Percentiles rank a stretch among this genome's conserved stretches.
phyloP scores from a whole-genome alignment of 2,329 filamentous ascomycete species.

The Diaporthe helianthi region DNA sequence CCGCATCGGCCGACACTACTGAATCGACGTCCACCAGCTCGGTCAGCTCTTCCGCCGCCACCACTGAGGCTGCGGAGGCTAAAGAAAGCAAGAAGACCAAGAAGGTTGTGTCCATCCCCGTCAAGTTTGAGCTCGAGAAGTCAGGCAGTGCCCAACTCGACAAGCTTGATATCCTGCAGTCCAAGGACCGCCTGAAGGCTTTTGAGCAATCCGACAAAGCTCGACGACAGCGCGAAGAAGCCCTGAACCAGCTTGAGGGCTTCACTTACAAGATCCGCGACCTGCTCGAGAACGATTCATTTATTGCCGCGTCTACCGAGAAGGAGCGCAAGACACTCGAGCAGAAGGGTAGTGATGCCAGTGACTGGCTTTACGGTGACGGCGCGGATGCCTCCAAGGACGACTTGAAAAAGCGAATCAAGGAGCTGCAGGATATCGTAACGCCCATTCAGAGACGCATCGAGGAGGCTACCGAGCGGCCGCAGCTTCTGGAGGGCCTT shows the following conservation, averaged over 20 bases:
- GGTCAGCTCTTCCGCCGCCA: constrained; percentile 50
- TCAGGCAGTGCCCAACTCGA: constrained; percentile 57
- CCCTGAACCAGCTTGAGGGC: constrained; percentile 89
- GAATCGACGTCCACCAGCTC: constrained; percentile 42
- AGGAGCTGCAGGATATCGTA: constrained; percentile 78
- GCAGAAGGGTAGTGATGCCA: constrained; percentile 70
- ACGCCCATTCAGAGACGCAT: constrained; percentile 78
- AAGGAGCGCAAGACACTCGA: constrained; percentile 72
- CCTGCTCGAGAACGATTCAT: constrained; percentile 78
- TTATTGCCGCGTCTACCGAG: constrained; percentile 74
- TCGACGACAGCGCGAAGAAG: constrained; percentile 80
- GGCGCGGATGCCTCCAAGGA: constrained; percentile 78
- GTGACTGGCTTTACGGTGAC: constrained; percentile 92
- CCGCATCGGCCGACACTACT: constrained; percentile 43
- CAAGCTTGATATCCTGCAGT: constrained; percentile 55
- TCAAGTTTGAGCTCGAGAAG: constrained; percentile 58
- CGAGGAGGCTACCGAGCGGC: constrained; percentile 74
- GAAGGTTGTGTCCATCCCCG: constrained; percentile 62
- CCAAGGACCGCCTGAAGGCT: constrained; percentile 76
- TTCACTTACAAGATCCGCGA: constrained; percentile 92
- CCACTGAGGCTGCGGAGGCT: constrained; percentile 57
- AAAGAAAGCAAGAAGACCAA: constrained; percentile 66
- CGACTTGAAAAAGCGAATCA: constrained; percentile 77
- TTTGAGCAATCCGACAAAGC: constrained; percentile 87
- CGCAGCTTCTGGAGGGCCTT: constrained; percentile 71